Percentiles rank a stretch among this genome's conserved stretches.
Conservation (phyloP, 306 rosid genomes). For the Crotalaria pallida region DNA sequence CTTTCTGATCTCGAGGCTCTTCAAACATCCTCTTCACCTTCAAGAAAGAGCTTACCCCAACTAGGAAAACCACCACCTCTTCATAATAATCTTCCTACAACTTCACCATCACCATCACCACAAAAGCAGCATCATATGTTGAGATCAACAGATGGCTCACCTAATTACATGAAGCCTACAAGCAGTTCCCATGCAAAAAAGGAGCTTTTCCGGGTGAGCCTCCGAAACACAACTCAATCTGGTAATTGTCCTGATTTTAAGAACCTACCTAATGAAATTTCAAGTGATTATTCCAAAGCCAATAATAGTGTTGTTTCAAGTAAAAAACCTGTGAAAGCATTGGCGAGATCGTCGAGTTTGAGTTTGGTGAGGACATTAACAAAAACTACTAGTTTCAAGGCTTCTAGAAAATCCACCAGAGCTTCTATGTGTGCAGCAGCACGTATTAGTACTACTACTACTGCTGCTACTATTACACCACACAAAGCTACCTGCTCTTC, state of each 20-base stretch:
- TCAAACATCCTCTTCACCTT: conserved; percentile 36
- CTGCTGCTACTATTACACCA: conserved; percentile 35
- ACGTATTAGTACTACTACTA: too few relatives aligned
- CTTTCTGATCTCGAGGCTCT: conserved; percentile 57
- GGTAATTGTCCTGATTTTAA: conserved; percentile 32
- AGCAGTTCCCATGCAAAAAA: conserved; percentile 81
- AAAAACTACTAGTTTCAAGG: conserved; percentile 68
- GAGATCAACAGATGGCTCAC: conserved; percentile 44
- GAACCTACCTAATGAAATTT: conserved; percentile 23
- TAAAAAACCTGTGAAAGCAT: conserved; percentile 35
- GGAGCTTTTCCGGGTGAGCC: conserved; percentile 58
- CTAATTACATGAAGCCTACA: conserved; percentile 97
- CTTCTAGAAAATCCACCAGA: conserved; percentile 45
- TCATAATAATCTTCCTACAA: conserved; percentile 21
- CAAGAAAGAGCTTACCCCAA: conserved; percentile 30
- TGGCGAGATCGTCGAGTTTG: conserved; percentile 46
- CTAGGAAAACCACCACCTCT: conserved; percentile 51
- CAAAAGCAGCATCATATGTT: conserved; percentile 37
- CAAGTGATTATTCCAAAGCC: conserved; percentile 30
- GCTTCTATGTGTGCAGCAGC: conserved; percentile 49
- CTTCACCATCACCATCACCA: conserved; percentile 14
- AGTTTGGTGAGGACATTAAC: conserved; percentile 62
- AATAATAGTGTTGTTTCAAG: conserved; percentile 32
- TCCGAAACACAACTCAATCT: conserved; percentile 36
- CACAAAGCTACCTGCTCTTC: conserved; percentile 83